Base-by-base conservation (phyloP, 2,329 filamentous ascomycete species). In the Exophiala phaeomuriformis region DNA sequence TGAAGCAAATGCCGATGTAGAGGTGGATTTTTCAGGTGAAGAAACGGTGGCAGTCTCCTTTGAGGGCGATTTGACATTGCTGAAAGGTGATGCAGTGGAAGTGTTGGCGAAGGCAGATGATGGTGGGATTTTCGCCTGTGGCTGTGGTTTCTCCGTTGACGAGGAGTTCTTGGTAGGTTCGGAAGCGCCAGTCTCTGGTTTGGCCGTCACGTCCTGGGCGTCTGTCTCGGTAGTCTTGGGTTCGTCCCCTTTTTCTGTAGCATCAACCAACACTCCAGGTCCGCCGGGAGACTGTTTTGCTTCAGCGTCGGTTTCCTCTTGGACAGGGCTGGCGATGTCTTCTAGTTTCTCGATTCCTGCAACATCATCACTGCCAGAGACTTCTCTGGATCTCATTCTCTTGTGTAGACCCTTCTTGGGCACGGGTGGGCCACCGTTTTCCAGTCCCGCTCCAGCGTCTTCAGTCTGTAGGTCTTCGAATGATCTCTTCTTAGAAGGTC, bases 1-100 rank as follows among this genome's bases (percentile, higher is more conserved):
- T 45, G 75, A 76, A 27, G 81, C 81, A 67, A 90, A 90, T 4
- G 83, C 80, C 6, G 79, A 79, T 8, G 75, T 57, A 4, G 84
- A 81, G 12, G 80, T 78, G 64, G 55, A 68, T 47, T 66, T 67
- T 47, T 68, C 66, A 4, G 49, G 36, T 36, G 51, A 51, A 5
- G 39, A 42, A 27, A 35, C 36, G 33, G 56, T 37, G 44, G 64
- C 59, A 65, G 56, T 55, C 54, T 59, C 56, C 46, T 61, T 52
- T 12, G 62, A 52, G 12, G 62, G 50, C 9, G 66, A 56, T 39
- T 63, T 64, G 10, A 73, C 60, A 30, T 65, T 64, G 3, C 68
- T 67, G 52, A 75, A 75, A 4, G 73, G 71, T 9, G 73, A 75
- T 10, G 71, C 63, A 3, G 68, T 59, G 31, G 72, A 71, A 27